A percentile compares a stretch with the other conserved stretches of the same genome.
These are phyloP conservation scores for Bauhinia variegata DNA, from an alignment of 306 rosid species.

Conservation along the genomic window DNA sequence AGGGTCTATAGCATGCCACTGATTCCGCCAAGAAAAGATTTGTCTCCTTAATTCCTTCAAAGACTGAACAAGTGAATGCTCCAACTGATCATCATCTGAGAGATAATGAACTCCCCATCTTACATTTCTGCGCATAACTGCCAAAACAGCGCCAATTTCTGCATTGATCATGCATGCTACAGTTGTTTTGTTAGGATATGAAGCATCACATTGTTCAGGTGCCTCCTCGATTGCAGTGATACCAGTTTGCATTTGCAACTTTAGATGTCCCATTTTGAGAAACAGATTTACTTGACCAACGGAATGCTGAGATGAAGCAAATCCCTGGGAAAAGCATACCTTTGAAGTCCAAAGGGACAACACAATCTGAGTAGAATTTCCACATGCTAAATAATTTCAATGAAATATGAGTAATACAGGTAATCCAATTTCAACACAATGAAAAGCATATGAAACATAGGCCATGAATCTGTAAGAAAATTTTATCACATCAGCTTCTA, in stretches of 20 bases:
- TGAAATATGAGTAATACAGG: constrained; percentile 19
- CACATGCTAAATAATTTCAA: neutral
- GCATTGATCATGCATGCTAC: constrained; percentile 94
- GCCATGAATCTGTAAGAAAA: constrained; percentile 10
- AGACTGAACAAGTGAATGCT: constrained; percentile 85
- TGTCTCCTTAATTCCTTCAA: constrained; percentile 76
- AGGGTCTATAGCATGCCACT: constrained; percentile 85
- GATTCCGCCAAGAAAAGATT: constrained; percentile 81
- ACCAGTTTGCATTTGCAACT: constrained; percentile 60
- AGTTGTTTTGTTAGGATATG: constrained; percentile 60
- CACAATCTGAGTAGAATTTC: constrained; percentile 18
- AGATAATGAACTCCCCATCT: constrained; percentile 93
- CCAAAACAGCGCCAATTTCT: constrained; percentile 95
- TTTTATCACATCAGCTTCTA: constrained; percentile 2
- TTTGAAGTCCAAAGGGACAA: neutral
- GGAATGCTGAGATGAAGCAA: constrained; percentile 24
- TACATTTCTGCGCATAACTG: constrained; percentile 95
- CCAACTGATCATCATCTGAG: constrained; percentile 93
- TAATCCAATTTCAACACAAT: constrained; percentile 23
- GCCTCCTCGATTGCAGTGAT: constrained; percentile 76
- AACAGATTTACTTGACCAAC: constrained; percentile 26
- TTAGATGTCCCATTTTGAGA: constrained; percentile 68
- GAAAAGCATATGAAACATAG: constrained; percentile 27
- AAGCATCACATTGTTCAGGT: constrained; percentile 54
- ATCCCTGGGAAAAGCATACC: constrained; percentile 15